Evolutionary conservation across 1,139 yeast genomes (phyloP).

Genomic region (Lodderomyces margitis): DNA sequence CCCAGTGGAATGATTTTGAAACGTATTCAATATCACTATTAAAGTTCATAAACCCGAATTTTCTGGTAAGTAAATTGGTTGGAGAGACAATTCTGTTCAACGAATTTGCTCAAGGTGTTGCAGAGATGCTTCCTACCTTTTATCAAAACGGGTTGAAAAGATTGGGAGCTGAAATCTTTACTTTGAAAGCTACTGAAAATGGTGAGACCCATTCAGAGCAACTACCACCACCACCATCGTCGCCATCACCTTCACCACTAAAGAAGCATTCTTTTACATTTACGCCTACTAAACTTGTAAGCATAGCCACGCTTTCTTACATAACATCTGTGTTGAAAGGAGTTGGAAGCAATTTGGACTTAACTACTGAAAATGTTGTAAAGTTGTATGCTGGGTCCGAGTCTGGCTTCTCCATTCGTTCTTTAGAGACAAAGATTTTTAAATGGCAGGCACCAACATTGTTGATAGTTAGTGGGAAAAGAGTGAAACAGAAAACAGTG

Average conservation of each 20-base stretch:
- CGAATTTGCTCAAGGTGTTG: constrained; percentile 33
- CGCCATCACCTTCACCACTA: too few relatives aligned
- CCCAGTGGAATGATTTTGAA: constrained; percentile 37
- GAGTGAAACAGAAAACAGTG: constrained; percentile 41
- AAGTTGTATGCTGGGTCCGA: constrained; percentile 71
- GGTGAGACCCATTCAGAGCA: constrained; percentile 5
- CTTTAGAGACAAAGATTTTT: constrained; percentile 79
- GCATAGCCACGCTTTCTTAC: constrained; percentile 40
- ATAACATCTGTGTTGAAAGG: constrained; percentile 32
- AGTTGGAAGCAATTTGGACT: constrained; percentile 19
- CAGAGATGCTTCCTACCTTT: constrained; percentile 33
- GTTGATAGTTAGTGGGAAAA: constrained; percentile 63
- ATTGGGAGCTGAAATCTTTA: constrained; percentile 32
- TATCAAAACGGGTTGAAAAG: constrained; percentile 31
- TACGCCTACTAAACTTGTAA: constrained; percentile 40
- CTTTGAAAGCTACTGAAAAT: constrained; percentile 14
- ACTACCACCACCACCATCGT: too few relatives aligned
- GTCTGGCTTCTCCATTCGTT: constrained; percentile 82
- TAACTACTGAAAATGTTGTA: constrained; percentile 45
- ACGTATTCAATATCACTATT: constrained; percentile 21
- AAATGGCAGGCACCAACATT: constrained; percentile 91
- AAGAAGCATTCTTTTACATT: constrained; percentile 16
- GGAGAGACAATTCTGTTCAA: constrained; percentile 25
- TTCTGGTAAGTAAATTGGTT: constrained; percentile 22
- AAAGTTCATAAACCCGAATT: constrained; percentile 29